phyloP scores from a whole-genome alignment of 2,329 filamentous ascomycete species.

The Fusarium fracticaudum region DNA sequence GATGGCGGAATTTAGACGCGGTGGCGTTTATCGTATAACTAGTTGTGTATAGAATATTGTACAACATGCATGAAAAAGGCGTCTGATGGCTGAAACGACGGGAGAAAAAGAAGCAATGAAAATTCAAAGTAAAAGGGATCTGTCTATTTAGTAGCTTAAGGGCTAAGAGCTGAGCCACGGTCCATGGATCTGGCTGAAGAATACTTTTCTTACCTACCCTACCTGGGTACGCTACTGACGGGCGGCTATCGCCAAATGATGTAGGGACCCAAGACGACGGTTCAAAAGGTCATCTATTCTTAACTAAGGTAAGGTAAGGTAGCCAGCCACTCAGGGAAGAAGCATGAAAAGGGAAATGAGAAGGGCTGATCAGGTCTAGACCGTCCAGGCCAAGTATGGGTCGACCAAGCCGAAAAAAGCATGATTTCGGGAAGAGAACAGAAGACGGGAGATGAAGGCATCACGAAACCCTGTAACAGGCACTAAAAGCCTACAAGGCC shows the following conservation, averaged over 20 bases:
- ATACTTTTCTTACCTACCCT: not conserved
- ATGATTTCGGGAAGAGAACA: conserved; percentile 1
- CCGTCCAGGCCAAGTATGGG: conserved; percentile 15
- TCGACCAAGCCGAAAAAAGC: conserved; percentile 11
- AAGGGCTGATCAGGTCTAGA: conserved; percentile 33
- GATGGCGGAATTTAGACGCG: conserved; percentile 28
- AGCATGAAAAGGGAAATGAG: conserved; percentile 20
- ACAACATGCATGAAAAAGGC: conserved; percentile 5
- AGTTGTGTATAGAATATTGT: conserved; percentile 14
- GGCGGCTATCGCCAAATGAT: conserved; percentile 26
- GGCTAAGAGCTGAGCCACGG: conserved; percentile 20
- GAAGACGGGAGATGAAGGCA: conserved; percentile 15
- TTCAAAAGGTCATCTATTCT: conserved; percentile 24
- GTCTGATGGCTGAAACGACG: conserved; percentile 10
- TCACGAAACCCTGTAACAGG: conserved; percentile 14
- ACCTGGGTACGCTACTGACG: not conserved
- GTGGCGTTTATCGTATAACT: conserved; percentile 27
- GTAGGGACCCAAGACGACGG: conserved; percentile 10
- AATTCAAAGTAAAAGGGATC: conserved; percentile 8
- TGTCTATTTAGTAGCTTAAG: conserved; percentile 19
- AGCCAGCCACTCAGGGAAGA: conserved; percentile 1
- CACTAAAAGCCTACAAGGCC: conserved; percentile 23
- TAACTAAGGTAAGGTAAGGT: not conserved
- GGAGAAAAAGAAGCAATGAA: conserved; percentile 18
- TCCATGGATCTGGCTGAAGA: not conserved